Base-by-base conservation (phyloP, 2,329 filamentous ascomycete species). In the Alternaria gansuensis region DNA sequence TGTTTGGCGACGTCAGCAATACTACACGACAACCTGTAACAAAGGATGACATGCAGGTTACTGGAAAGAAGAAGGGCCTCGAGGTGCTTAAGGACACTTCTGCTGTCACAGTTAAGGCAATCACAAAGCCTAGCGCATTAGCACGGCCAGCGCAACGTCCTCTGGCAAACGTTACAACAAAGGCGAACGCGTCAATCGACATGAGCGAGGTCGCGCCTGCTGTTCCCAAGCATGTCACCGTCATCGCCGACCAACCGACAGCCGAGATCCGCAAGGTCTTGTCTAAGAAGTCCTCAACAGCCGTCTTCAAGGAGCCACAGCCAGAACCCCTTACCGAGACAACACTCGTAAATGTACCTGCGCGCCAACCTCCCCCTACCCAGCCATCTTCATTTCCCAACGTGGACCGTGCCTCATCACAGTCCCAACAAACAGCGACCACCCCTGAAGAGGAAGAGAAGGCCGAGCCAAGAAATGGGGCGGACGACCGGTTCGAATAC, bases 1-100 rank as follows among this genome's bases (percentile, higher is more conserved):
- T 88, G 11, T 93, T 96, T 77, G 90, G 87, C 49, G 93, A 96
- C 75, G 85, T 95, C 62, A 95, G 90, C 82, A 94, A 93, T 72
- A 88, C 84, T 44, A 73, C 82, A 39, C 78, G 72, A 51, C 69
- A 72, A 43, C 70, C 68, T 28, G 29, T 73, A 63, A 68, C 71
- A 55, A 85, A 86, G 68, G 87, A 90, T 75, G 87, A 90, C 68
- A 81, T 81, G 36, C 80, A 79, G 51, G 72, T 86, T 26, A 66
- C 74, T 28, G 79, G 77, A 58, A 75, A 75, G 59, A 77, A 79
- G 39, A 78, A 78, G 34, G 73, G 74, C 17, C 71, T 73, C 28
- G 75, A 68, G 67, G 64, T 73, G 64, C 58, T 77, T 59, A 75
- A 76, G 57, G 74, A 76, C 54, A 46, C 70, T 40, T 63, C 67